Percentiles rank a stretch among this genome's conserved stretches.
Conservation (phyloP, 257 asterid species). For the Euphrasia confusa region DNA sequence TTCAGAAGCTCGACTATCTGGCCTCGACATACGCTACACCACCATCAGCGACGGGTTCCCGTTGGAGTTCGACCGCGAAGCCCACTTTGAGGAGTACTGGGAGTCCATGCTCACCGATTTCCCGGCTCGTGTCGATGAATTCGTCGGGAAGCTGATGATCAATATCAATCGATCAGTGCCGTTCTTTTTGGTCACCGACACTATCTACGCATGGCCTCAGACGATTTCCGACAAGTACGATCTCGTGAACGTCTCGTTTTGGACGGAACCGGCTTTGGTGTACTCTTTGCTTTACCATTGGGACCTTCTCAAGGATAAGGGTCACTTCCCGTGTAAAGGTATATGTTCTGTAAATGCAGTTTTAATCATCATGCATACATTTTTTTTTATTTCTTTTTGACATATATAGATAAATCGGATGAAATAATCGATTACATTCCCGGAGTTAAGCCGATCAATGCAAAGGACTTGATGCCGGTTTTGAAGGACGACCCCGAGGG, state of each 20-base stretch:
- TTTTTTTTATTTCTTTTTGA: no score
- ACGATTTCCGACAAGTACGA: slow-evolving; percentile 32
- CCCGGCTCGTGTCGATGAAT: slow-evolving; percentile 30
- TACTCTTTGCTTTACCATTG: slow-evolving; percentile 17
- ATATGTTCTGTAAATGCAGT: no score
- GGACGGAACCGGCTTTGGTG: slow-evolving; percentile 45
- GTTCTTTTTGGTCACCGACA: slow-evolving; percentile 37
- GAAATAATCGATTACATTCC: slow-evolving; percentile 19
- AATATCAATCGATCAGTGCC: slow-evolving; percentile 22
- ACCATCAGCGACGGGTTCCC: slow-evolving; percentile 42
- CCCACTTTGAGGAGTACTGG: slow-evolving; percentile 29
- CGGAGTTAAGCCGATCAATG: slow-evolving; percentile 16
- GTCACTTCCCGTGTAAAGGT: not conserved
- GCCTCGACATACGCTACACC: slow-evolving; percentile 44
- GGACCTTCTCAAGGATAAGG: not conserved
- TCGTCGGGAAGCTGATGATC: slow-evolving; percentile 26
- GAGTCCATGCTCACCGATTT: slow-evolving; percentile 23
- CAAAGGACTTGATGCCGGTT: slow-evolving; percentile 9
- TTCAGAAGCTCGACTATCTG: slow-evolving; percentile 27
- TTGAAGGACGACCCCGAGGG: not conserved
- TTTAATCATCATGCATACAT: no score
- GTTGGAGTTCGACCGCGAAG: slow-evolving; percentile 29
- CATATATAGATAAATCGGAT: not conserved
- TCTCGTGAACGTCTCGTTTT: slow-evolving; percentile 42
- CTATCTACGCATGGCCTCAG: slow-evolving; percentile 34